Evolutionary conservation across 192 early-diverging fungal species (phyloP).

Genomic region (Mortierella alpina): DNA sequence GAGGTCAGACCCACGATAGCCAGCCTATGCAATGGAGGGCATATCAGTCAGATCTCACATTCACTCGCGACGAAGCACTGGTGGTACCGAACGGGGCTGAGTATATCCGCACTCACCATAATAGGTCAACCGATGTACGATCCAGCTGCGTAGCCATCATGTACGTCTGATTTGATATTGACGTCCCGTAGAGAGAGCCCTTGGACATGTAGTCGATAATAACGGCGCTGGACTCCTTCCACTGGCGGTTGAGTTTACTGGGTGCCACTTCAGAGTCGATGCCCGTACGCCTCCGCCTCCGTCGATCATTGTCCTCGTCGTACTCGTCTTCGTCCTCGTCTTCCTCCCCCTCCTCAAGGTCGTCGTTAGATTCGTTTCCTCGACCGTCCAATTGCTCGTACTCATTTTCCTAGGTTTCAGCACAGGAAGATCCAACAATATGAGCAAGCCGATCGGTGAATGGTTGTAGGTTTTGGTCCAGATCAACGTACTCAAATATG

Average conservation of each 20-base stretch:
- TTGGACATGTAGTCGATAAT: conserved; percentile 86
- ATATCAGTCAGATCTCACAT: too few species aligned
- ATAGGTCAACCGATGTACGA: conserved; percentile 72
- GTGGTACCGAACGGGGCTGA: too few species aligned
- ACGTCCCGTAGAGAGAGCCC: conserved; percentile 72
- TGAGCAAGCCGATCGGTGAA: neutral
- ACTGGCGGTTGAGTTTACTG: conserved; percentile 41
- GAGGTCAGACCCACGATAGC: conserved; percentile 86
- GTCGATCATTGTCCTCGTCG: conserved; percentile 49
- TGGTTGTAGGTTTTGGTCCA: neutral
- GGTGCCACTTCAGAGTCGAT: conserved; percentile 54
- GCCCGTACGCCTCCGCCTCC: conserved; percentile 52
- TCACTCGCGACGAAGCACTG: too few species aligned
- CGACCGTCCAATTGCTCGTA: conserved; percentile 38
- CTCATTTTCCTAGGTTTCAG: conserved; percentile 49
- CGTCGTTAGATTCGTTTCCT: conserved; percentile 46
- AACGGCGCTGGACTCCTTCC: conserved; percentile 52
- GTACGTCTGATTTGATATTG: conserved; percentile 79
- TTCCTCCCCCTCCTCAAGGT: conserved; percentile 42
- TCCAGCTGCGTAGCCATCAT: conserved; percentile 79
- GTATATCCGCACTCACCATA: conserved; percentile 69
- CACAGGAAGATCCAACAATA: neutral
- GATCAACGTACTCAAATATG: neutral
- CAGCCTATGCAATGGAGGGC: conserved; percentile 55
- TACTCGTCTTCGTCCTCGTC: conserved; percentile 49